These are phyloP conservation scores for Pseudognaphalium luteoalbum DNA, from an alignment of 129 eudicot species.

Conservation along the genomic window DNA sequence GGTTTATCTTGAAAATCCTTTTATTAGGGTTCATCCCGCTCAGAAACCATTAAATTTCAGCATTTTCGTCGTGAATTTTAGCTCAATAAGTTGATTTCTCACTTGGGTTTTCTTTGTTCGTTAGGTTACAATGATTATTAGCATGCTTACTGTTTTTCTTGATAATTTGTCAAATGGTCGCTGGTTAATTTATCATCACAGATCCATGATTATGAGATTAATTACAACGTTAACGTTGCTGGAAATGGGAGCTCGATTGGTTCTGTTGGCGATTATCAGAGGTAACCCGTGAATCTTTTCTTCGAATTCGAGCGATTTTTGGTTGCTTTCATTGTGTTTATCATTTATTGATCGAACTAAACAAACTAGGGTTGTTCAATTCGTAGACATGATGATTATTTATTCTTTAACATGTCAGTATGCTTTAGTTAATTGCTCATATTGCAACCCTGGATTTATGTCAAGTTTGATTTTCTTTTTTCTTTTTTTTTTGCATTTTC, in stretches of 20 bases:
- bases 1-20: conserved; percentile 30
- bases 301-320: not conserved
- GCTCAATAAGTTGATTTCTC: conserved; percentile 29
- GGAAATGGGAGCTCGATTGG: conserved; percentile 32
- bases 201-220: conserved; percentile 36
- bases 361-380: not conserved
- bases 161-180: not conserved
- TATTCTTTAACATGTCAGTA: too few relatives aligned
- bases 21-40: conserved; percentile 28
- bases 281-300: conserved; percentile 36
- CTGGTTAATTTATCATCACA: not conserved
- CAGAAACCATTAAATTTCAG: conserved; percentile 23
- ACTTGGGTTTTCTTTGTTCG: conserved; percentile 32
- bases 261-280: conserved; percentile 18
- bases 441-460: not conserved
- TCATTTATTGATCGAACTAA: not conserved
- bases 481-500: too few relatives aligned
- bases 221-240: conserved; percentile 16
- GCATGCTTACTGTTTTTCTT: conserved; percentile 7
- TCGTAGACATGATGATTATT: too few relatives aligned
- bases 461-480: too few relatives aligned
- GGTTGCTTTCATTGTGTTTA: not conserved
- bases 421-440: not conserved
- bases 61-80: conserved; percentile 38
- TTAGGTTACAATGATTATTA: conserved; percentile 20